Percentiles rank a stretch among this genome's conserved stretches.
phyloP scores from a whole-genome alignment of 2,329 filamentous ascomycete genomes.

The Hortaea werneckii region DNA sequence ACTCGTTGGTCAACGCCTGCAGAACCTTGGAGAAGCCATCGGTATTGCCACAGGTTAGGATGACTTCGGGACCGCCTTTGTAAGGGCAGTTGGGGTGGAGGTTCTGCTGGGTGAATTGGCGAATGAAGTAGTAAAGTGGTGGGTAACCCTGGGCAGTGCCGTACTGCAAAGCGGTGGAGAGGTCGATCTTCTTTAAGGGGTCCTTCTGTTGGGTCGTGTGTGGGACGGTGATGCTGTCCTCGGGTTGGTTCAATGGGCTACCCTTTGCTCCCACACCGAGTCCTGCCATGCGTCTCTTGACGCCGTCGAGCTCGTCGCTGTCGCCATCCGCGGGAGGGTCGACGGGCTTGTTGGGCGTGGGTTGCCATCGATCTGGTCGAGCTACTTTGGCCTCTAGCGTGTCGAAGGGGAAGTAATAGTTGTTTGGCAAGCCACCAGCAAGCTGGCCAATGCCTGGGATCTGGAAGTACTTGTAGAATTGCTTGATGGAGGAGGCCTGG shows the following conservation, averaged over 20 bases:
- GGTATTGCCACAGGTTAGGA: constrained; percentile 71
- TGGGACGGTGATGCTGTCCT: constrained; percentile 53
- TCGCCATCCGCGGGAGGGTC: constrained; percentile 35
- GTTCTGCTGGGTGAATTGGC: constrained; percentile 64
- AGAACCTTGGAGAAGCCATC: constrained; percentile 76
- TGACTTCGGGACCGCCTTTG: constrained; percentile 61
- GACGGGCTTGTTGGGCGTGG: constrained; percentile 53
- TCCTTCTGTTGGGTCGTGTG: constrained; percentile 52
- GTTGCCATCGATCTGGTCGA: constrained; percentile 62
- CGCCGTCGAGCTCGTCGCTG: constrained; percentile 7
- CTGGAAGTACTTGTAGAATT: constrained; percentile 74
- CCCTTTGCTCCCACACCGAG: constrained; percentile 11
- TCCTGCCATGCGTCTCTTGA: constrained; percentile 5
- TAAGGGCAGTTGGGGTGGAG: constrained; percentile 79
- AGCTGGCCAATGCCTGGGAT: constrained; percentile 53
- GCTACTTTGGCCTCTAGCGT: constrained; percentile 76
- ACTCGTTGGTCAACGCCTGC: constrained; percentile 65
- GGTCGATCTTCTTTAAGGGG: constrained; percentile 61
- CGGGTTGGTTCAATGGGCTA: constrained; percentile 25
- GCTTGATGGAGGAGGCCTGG: constrained; percentile 58
- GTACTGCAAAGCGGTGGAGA: constrained; percentile 77
- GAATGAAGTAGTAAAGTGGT: constrained; percentile 64
- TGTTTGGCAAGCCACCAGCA: constrained; percentile 62
- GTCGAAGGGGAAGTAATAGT: constrained; percentile 79
- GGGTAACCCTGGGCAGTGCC: constrained; percentile 74